These are phyloP conservation scores for Pachysandra terminalis DNA, from an alignment of 164 flowering plant species.

Conservation along the genomic window DNA sequence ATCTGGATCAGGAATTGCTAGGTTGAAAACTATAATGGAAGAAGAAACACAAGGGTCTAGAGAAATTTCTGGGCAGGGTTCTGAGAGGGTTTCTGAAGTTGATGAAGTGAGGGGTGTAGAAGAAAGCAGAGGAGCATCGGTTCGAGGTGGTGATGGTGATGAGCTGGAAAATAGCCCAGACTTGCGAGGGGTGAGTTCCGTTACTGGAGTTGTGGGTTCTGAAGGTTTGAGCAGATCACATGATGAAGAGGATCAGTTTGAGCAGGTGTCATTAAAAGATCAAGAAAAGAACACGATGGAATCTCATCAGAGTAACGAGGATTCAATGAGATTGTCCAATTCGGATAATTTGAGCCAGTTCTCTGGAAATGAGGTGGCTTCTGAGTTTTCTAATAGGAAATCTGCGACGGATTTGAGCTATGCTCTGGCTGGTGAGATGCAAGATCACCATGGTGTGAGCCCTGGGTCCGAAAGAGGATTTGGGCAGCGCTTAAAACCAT, in stretches of 20 bases:
- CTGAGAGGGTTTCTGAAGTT: conserved; percentile 9
- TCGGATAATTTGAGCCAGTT: conserved; percentile 37
- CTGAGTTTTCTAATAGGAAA: conserved; percentile 23
- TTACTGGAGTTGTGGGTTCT: conserved; percentile 12
- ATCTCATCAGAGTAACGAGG: conserved; percentile 18
- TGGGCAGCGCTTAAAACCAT: conserved; percentile 25
- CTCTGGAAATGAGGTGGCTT: conserved; percentile 33
- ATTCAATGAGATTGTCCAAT: conserved; percentile 25
- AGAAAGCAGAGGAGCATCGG: conserved; percentile 23
- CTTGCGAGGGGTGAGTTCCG: conserved; percentile 24
- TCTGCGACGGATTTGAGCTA: conserved; percentile 31
- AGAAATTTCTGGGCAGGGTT: conserved; percentile 27
- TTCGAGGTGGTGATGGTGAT: conserved; percentile 11
- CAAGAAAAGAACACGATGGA: conserved; percentile 40
- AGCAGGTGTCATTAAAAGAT: conserved; percentile 75
- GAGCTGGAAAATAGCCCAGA: conserved; percentile 20
- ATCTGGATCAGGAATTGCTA: conserved; percentile 17
- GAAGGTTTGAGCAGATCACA: conserved; percentile 17
- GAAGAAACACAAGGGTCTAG: conserved; percentile 37
- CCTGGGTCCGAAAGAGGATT: conserved; percentile 32
- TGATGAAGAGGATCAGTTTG: conserved; percentile 68
- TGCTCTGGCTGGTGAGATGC: conserved; percentile 27
- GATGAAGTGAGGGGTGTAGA: conserved; percentile 23
- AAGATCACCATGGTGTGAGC: conserved; percentile 31
- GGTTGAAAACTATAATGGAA: conserved; percentile 40